Conservation (phyloP, 495 filamentous ascomycete genomes). For the Aspergillus bridgeri region DNA sequence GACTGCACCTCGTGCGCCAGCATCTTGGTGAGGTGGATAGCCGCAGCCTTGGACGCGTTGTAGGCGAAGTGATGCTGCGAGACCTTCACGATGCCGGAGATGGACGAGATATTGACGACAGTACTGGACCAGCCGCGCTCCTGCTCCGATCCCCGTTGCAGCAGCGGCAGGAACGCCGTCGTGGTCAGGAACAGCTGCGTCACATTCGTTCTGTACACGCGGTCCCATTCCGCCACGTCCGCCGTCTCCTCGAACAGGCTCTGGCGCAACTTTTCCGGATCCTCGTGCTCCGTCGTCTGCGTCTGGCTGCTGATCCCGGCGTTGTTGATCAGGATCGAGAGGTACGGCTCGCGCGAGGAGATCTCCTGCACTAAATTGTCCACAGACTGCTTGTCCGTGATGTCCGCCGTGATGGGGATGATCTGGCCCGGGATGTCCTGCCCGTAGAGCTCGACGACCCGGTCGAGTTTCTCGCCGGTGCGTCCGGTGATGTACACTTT, state of each 20-base stretch:
- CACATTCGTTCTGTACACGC: constrained; percentile 47
- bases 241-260: constrained; percentile 54
- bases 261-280: constrained; percentile 47
- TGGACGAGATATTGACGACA: constrained; percentile 59
- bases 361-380: constrained; percentile 42
- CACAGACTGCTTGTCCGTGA: constrained; percentile 47
- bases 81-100: constrained; percentile 47
- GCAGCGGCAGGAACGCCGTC: constrained; percentile 37
- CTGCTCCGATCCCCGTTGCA: constrained; percentile 42
- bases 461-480: constrained; percentile 52
- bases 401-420: constrained; percentile 52
- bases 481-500: constrained; percentile 60
- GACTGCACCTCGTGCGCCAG: constrained; percentile 47
- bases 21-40: constrained; percentile 53
- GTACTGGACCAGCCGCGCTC: constrained; percentile 50
- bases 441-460: constrained; percentile 42
- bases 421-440: constrained; percentile 52
- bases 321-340: constrained; percentile 56
- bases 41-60: constrained; percentile 50
- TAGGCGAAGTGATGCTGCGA: constrained; percentile 53
- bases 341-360: constrained; percentile 38
- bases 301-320: constrained; percentile 43
- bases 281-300: constrained; percentile 32
- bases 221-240: constrained; percentile 44
- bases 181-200: constrained; percentile 47